Percentiles rank a stretch among this genome's conserved stretches.
These are phyloP conservation scores for Ustilago loliicola DNA, from an alignment of 1,284 basidiomycete genomes.

Conservation along the genomic window DNA sequence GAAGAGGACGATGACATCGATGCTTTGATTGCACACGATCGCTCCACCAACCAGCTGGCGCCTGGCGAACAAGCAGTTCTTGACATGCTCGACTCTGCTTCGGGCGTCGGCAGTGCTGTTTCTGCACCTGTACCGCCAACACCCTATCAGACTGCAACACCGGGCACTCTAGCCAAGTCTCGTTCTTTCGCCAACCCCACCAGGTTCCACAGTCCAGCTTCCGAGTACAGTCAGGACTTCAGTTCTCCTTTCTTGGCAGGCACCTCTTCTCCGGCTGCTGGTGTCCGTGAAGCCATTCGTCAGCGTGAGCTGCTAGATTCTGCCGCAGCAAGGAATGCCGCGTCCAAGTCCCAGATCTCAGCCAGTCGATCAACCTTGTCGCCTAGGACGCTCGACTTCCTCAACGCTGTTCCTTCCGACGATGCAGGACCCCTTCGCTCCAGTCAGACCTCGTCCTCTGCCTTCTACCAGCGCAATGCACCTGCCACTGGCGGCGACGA, in stretches of 20 bases:
- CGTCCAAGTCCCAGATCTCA: constrained; percentile 12
- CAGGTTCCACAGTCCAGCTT: constrained; percentile 39
- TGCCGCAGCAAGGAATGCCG: constrained; percentile 7
- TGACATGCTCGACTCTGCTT: constrained; percentile 55
- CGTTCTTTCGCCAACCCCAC: constrained; percentile 43
- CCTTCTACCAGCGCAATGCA: constrained; percentile 33
- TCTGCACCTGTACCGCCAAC: constrained; percentile 31
- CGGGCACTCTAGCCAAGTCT: constrained; percentile 34
- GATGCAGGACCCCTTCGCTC: constrained; percentile 24
- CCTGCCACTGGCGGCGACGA: not conserved
- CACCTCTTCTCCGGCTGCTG: constrained; percentile 38
- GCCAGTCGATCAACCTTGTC: constrained; percentile 32
- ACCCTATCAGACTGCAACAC: constrained; percentile 41
- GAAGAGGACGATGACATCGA: constrained; percentile 49
- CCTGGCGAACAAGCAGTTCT: constrained; percentile 52
- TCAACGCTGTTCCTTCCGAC: constrained; percentile 17
- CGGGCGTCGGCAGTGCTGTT: constrained; percentile 20
- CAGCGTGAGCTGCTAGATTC: constrained; percentile 47
- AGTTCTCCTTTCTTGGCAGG: constrained; percentile 38
- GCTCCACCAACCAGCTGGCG: constrained; percentile 29
- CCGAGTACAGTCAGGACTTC: constrained; percentile 48
- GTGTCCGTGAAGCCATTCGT: constrained; percentile 45
- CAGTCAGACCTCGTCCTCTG: constrained; percentile 28
- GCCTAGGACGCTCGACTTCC: constrained; percentile 30
- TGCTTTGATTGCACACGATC: constrained; percentile 44